Percentiles rank a stretch among this genome's conserved stretches.
phyloP scores from a whole-genome alignment of 805 yeast species.

The Pichia cephalocereana region DNA sequence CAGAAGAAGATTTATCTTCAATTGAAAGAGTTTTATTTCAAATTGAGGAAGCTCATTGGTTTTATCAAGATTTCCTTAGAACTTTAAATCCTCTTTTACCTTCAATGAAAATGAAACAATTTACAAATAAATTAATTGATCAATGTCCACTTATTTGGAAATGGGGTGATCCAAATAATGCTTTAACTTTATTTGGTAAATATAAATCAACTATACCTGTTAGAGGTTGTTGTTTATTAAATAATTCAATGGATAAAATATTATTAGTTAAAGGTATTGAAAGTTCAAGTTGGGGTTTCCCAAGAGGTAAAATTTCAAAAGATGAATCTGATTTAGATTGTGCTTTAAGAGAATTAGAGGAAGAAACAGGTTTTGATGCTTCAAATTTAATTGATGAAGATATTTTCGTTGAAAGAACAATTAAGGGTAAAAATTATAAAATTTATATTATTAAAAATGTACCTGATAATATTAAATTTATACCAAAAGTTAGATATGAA shows the following conservation, averaged over 20 bases:
- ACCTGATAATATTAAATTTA: conserved; percentile 66
- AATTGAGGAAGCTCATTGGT: conserved; percentile 98
- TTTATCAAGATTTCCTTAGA: conserved; percentile 76
- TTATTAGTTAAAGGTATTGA: conserved; percentile 81
- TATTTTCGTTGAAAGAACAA: conserved; percentile 72
- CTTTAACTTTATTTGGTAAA: conserved; percentile 66
- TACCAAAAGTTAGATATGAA: conserved; percentile 81
- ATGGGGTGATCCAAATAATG: conserved; percentile 79
- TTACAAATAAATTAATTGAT: conserved; percentile 58
- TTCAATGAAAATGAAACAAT: conserved; percentile 62
- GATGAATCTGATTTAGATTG: conserved; percentile 84
- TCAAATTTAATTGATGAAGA: conserved; percentile 55
- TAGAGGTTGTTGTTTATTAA: conserved; percentile 87
- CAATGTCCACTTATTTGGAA: conserved; percentile 72
- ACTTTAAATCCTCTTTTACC: conserved; percentile 70
- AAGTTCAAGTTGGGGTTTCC: conserved; percentile 82
- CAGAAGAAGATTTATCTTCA: conserved; percentile 80
- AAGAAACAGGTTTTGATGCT: conserved; percentile 90
- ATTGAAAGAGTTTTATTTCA: conserved; percentile 82
- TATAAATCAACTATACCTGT: conserved; percentile 92
- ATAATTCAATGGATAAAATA: conserved; percentile 56
- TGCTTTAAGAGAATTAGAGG: conserved; percentile 85
- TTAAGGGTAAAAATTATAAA: conserved; percentile 76
- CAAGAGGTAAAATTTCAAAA: conserved; percentile 92
- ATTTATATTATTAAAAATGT: conserved; percentile 71